These are phyloP conservation scores for Xylaria curta DNA, from an alignment of 495 filamentous ascomycete genomes.

Conservation along the genomic window DNA sequence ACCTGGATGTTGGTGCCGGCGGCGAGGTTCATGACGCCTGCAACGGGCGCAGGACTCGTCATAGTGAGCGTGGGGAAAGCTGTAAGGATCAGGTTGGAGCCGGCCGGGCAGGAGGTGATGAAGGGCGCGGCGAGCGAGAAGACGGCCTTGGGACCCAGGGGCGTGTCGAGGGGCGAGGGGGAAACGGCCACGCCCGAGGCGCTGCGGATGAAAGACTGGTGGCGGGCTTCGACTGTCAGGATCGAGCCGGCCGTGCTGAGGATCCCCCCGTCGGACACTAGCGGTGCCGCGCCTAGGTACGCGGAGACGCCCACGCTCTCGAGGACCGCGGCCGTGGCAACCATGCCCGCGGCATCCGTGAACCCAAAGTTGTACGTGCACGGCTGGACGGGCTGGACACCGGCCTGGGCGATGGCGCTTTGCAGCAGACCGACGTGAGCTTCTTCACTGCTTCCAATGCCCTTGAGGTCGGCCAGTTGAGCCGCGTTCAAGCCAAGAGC, in stretches of 20 bases:
- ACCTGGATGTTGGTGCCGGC: constrained; percentile 50
- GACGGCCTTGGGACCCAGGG: constrained; percentile 62
- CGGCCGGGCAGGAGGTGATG: constrained; percentile 64
- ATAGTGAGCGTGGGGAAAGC: constrained; percentile 64
- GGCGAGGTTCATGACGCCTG: constrained; percentile 50
- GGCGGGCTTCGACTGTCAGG: constrained; percentile 65
- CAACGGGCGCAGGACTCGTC: constrained; percentile 50
- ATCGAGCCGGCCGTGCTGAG: constrained; percentile 65
- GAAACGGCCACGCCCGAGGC: constrained; percentile 54
- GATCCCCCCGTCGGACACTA: constrained; percentile 58
- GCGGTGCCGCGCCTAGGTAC: constrained; percentile 67
- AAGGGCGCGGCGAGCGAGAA: constrained; percentile 70
- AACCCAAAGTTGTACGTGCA: constrained; percentile 70
- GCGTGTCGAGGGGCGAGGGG: constrained; percentile 65
- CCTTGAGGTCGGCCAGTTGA: constrained; percentile 56
- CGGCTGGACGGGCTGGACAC: constrained; percentile 61
- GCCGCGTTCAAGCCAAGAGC: constrained; percentile 58
- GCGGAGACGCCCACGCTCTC: constrained; percentile 69
- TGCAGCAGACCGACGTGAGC: constrained; percentile 64
- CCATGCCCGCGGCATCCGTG: constrained; percentile 64
- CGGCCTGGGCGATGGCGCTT: constrained; percentile 59
- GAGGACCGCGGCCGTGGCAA: constrained; percentile 64
- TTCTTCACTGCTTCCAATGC: constrained; percentile 61
- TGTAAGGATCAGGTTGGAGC: constrained; percentile 61
- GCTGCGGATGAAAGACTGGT: constrained; percentile 65